Evolutionary conservation across 805 yeast species (phyloP).

Genomic region (Pichia deserticola): DNA sequence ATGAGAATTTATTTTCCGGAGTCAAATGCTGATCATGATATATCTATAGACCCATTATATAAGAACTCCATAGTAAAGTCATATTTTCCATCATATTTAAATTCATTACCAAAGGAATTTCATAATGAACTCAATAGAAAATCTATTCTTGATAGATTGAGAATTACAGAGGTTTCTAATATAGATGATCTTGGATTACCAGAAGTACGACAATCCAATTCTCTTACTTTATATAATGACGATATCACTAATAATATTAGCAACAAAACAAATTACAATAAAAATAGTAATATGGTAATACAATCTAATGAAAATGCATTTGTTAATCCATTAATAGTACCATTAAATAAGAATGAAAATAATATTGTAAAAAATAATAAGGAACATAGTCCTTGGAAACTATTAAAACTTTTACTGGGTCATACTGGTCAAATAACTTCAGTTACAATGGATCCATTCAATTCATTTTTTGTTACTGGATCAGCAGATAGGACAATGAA

Average conservation of each 20-base stretch:
- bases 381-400: constrained; percentile 47
- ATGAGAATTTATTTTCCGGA: not conserved
- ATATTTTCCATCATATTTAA: constrained; percentile 8
- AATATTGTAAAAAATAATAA: constrained; percentile 37
- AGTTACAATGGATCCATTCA: constrained; percentile 77
- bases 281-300: not conserved
- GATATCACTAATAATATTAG: not conserved
- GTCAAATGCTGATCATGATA: constrained; percentile 1
- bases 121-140: constrained; percentile 4
- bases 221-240: constrained; percentile 11
- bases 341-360: constrained; percentile 9
- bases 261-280: not conserved
- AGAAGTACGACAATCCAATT: constrained; percentile 1
- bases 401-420: constrained; percentile 70
- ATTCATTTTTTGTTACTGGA: constrained; percentile 89
- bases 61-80: constrained; percentile 5
- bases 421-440: constrained; percentile 91
- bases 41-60: constrained; percentile 5
- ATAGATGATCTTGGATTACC: constrained; percentile 12
- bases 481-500: constrained; percentile 83
- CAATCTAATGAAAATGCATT: constrained; percentile 14
- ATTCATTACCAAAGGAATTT: constrained; percentile 12
- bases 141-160: constrained; percentile 18
- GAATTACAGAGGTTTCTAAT: constrained; percentile 4
- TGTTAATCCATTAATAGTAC: constrained; percentile 22